Percentiles rank a stretch among this genome's conserved stretches.
Evolutionary conservation across 495 filamentous ascomycete genomes (phyloP).

Genomic region (Alectoria sarmentosa): DNA sequence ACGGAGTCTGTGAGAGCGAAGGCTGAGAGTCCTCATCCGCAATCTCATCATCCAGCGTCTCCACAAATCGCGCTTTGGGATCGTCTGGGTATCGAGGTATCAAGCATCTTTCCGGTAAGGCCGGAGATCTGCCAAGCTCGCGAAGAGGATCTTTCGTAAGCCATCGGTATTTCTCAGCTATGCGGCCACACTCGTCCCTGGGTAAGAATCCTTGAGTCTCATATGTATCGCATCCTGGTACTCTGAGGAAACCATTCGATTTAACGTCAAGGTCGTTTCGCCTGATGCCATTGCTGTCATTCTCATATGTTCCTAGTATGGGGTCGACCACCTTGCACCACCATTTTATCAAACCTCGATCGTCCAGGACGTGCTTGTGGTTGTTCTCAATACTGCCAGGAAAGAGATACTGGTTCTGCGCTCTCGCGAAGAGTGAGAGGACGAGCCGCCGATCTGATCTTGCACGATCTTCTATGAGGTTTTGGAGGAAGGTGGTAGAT

Average conservation of each 20-base stretch:
- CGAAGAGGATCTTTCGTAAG: slow-evolving; percentile 55
- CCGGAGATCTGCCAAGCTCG: slow-evolving; percentile 47
- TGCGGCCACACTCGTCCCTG: slow-evolving; percentile 33
- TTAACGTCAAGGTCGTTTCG: slow-evolving; percentile 31
- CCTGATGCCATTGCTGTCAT: neutral
- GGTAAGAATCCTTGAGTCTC: slow-evolving; percentile 65
- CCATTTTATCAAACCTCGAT: slow-evolving; percentile 84
- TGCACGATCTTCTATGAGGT: slow-evolving; percentile 59
- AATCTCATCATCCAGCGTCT: slow-evolving; percentile 79
- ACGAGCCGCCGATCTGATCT: slow-evolving; percentile 65
- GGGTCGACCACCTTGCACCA: slow-evolving; percentile 87
- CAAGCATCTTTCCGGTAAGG: slow-evolving; percentile 71
- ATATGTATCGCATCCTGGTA: slow-evolving; percentile 74
- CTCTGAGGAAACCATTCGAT: slow-evolving; percentile 67
- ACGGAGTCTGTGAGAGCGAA: slow-evolving; percentile 32
- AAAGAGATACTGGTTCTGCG: slow-evolving; percentile 93
- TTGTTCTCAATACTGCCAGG: slow-evolving; percentile 80
- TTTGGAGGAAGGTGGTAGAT: slow-evolving; percentile 65
- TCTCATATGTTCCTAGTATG: slow-evolving; percentile 41
- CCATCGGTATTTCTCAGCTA: slow-evolving; percentile 43
- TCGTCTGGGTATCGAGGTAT: slow-evolving; percentile 93
- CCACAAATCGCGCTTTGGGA: slow-evolving; percentile 85
- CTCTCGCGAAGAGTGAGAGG: slow-evolving; percentile 84
- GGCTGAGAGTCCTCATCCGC: slow-evolving; percentile 35
- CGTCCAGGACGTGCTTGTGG: slow-evolving; percentile 89